These are phyloP conservation scores for Zymoseptoria tritici DNA, from an alignment of 2,329 filamentous ascomycete species.

Conservation along the genomic window DNA sequence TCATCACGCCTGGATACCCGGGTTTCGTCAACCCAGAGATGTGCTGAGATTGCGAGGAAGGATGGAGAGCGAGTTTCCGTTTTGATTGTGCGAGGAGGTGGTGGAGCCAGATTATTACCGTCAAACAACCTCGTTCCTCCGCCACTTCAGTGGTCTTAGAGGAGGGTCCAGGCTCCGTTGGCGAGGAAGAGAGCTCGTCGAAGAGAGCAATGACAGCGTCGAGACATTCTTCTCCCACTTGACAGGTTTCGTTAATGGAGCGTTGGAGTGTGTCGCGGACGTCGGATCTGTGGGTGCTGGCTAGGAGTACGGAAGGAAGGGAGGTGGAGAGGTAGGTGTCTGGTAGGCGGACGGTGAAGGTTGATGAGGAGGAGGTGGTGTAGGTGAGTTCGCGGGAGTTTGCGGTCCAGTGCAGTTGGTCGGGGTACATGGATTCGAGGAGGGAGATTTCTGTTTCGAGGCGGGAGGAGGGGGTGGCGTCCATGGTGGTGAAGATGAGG, in stretches of 20 bases:
- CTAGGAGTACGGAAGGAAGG: conserved; percentile 34
- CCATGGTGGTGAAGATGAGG: background rate
- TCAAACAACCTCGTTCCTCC: conserved; percentile 14
- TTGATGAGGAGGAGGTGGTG: conserved; percentile 13
- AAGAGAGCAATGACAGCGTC: conserved; percentile 37
- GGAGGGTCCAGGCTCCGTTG: background rate
- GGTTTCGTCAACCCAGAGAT: conserved; percentile 41
- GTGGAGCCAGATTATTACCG: conserved; percentile 40
- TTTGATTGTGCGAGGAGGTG: conserved; percentile 41
- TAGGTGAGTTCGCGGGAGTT: conserved; percentile 35
- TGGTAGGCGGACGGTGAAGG: conserved; percentile 34
- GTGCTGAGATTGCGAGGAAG: conserved; percentile 13
- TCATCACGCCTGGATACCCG: conserved; percentile 40
- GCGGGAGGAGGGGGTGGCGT: background rate
- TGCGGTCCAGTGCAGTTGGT: conserved; percentile 30
- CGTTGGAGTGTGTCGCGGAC: conserved; percentile 29
- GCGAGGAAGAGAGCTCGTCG: conserved; percentile 22
- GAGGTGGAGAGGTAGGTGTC: conserved; percentile 32
- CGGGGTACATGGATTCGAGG: conserved; percentile 40
- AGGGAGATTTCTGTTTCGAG: conserved; percentile 35
- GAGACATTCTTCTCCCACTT: conserved; percentile 35
- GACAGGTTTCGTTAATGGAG: conserved; percentile 20
- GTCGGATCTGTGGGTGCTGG: conserved; percentile 31
- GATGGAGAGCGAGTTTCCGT: conserved; percentile 37
- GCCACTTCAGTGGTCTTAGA: background rate